A percentile compares a stretch with the other conserved stretches of the same genome.
Conservation (phyloP, 2,329 filamentous ascomycete species). For the Cryphonectria nitschkei region DNA sequence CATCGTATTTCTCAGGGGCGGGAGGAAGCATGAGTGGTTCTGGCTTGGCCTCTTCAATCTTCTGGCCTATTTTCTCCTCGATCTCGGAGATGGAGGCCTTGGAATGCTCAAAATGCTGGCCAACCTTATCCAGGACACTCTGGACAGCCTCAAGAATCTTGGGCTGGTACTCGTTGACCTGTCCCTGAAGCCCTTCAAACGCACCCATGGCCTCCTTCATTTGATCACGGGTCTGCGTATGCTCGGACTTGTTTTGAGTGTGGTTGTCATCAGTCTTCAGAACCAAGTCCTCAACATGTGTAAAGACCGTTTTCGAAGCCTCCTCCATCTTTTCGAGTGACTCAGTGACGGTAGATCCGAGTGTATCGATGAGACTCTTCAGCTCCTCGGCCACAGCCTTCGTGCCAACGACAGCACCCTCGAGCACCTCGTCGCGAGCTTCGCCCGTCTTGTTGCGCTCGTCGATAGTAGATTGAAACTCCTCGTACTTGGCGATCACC, state of each 20-base stretch:
- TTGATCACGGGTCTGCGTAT: constrained; percentile 81
- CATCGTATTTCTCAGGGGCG: constrained; percentile 60
- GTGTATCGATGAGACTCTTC: constrained; percentile 81
- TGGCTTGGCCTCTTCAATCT: constrained; percentile 64
- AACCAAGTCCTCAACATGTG: constrained; percentile 78
- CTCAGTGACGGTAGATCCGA: constrained; percentile 79
- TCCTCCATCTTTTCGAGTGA: constrained; percentile 85
- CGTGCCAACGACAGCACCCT: constrained; percentile 73
- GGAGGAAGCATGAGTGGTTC: constrained; percentile 63
- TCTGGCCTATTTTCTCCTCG: constrained; percentile 61
- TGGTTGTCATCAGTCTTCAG: constrained; percentile 76
- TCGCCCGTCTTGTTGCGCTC: constrained; percentile 75
- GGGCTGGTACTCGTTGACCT: constrained; percentile 82
- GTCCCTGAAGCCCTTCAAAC: constrained; percentile 76
- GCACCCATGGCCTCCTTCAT: constrained; percentile 73
- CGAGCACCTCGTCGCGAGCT: constrained; percentile 71
- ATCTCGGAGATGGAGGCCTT: constrained; percentile 65
- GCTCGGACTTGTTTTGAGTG: constrained; percentile 74
- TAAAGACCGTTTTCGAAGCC: constrained; percentile 85
- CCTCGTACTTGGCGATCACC: constrained; percentile 85
- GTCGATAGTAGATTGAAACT: constrained; percentile 75
- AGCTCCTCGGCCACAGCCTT: constrained; percentile 86
- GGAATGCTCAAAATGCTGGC: constrained; percentile 86
- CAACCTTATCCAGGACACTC: constrained; percentile 81
- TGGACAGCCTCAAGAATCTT: constrained; percentile 85